Conservation (phyloP, 495 filamentous ascomycete genomes). For the Gamarada debralockiae region DNA sequence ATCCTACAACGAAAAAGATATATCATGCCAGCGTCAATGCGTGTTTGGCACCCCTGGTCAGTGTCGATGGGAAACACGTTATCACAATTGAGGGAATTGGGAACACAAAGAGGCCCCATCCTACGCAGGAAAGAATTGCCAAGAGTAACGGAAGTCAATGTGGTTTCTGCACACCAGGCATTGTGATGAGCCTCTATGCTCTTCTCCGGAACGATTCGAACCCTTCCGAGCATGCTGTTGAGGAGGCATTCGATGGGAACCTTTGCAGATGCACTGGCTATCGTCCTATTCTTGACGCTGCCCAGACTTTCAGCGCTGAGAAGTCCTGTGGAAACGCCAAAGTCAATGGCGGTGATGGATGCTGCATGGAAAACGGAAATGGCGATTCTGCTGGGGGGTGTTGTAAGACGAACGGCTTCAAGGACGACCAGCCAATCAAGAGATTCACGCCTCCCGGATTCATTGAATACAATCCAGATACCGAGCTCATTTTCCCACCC, state of each 20-base stretch:
- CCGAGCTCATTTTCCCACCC: constrained; percentile 93
- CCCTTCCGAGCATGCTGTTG: constrained; percentile 70
- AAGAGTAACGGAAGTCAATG: constrained; percentile 66
- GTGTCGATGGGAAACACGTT: constrained; percentile 96
- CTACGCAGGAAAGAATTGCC: constrained; percentile 87
- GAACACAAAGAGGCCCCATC: constrained; percentile 80
- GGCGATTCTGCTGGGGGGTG: constrained; percentile 42
- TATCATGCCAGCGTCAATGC: constrained; percentile 83
- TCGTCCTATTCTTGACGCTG: constrained; percentile 88
- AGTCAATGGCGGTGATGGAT: constrained; percentile 59
- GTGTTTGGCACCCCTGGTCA: constrained; percentile 86
- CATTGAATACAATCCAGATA: constrained; percentile 88
- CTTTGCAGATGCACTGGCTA: constrained; percentile 96
- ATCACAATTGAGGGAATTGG: constrained; percentile 99
- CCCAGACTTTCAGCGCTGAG: constrained; percentile 62
- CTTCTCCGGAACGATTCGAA: constrained; percentile 69
- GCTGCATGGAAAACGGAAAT: constrained; percentile 61
- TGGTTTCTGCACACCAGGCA: constrained; percentile 92
- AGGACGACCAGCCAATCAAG: constrained; percentile 47
- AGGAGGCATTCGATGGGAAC: constrained; percentile 94
- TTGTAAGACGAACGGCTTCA: constrained; percentile 41
- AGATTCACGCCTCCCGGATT: constrained; percentile 79
- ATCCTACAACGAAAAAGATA: constrained; percentile 83
- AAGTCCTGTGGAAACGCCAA: constrained; percentile 53
- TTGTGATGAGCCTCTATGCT: constrained; percentile 93